Evolutionary conservation across 176 grass and related monocot genomes (phyloP).

Genomic region (Aegilops bicornis): DNA sequence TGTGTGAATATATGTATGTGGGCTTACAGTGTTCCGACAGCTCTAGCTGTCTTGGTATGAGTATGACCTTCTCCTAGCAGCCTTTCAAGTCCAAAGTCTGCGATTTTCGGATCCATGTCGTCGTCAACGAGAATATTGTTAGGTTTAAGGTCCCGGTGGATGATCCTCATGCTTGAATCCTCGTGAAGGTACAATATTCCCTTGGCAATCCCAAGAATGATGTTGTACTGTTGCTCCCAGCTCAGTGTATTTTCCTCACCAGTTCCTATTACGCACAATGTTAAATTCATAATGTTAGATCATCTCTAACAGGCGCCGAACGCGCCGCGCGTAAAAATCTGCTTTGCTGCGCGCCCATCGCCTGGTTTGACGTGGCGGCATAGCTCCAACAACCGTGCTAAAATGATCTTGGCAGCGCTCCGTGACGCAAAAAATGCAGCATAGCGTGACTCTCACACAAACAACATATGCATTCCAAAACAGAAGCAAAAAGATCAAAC

Average conservation of each 20-base stretch:
- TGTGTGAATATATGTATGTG: not conserved
- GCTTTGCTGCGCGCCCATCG: too few relatives aligned
- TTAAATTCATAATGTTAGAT: not conserved
- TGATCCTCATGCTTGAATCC: conserved; percentile 40
- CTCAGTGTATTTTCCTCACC: not conserved
- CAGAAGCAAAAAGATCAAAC: too few relatives aligned
- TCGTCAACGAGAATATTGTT: conserved; percentile 47
- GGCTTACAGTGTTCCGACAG: conserved; percentile 44
- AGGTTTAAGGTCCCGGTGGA: conserved; percentile 16
- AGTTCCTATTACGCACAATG: not conserved
- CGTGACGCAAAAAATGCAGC: too few relatives aligned
- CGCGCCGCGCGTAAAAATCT: too few relatives aligned
- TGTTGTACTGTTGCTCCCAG: conserved; percentile 40
- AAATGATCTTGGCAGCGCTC: too few relatives aligned
- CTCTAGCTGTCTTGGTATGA: conserved; percentile 39
- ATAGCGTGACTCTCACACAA: too few relatives aligned
- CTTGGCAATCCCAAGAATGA: conserved; percentile 46
- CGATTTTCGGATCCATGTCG: conserved; percentile 44
- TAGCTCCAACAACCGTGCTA: too few relatives aligned
- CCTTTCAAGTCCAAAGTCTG: conserved; percentile 45
- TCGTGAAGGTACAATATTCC: conserved; percentile 55
- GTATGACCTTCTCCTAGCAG: conserved; percentile 28
- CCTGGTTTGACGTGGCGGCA: too few relatives aligned
- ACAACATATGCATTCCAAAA: too few relatives aligned
- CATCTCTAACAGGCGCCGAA: too few relatives aligned